Conservation (phyloP, 352 stramenopile species). For the Phytophthora kernoviae region DNA sequence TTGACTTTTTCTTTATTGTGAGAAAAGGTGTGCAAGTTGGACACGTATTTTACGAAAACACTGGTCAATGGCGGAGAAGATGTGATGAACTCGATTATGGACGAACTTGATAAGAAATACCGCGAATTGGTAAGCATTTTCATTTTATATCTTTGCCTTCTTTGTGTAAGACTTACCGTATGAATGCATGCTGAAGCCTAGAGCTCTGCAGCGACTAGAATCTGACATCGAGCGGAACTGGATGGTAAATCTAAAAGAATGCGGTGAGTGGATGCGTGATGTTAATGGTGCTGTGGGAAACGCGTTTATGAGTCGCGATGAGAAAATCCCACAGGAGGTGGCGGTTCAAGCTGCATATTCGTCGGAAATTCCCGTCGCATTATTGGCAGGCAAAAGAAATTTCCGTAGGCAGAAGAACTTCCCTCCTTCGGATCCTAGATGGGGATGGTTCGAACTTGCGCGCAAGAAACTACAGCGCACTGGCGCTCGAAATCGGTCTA, state of each 20-base stretch:
- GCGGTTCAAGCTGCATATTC: conserved; percentile 17
- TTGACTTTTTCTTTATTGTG: conserved; percentile 6
- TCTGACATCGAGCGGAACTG: conserved; percentile 43
- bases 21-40: conserved; percentile 41
- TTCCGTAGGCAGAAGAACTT: conserved; percentile 43
- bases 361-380: conserved; percentile 32
- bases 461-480: conserved; percentile 33
- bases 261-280: conserved; percentile 60
- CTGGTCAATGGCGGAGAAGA: conserved; percentile 73
- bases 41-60: conserved; percentile 48
- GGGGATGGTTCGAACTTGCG: conserved; percentile 50
- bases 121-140: conserved; percentile 41
- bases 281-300: conserved; percentile 34
- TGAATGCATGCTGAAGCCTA: conserved; percentile 17
- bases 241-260: conserved; percentile 49
- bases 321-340: conserved; percentile 18
- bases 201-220: conserved; percentile 34
- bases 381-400: conserved; percentile 31
- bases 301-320: conserved; percentile 32
- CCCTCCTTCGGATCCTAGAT: conserved; percentile 46
- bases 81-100: conserved; percentile 71
- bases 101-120: conserved; percentile 43
- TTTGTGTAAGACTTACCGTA: neutral
- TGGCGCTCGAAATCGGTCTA: conserved; percentile 2
- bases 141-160: neutral